Percentiles rank a stretch among this genome's conserved stretches.
Evolutionary conservation across 306 rosid species (phyloP).

Genomic region (Vigna radiata): DNA sequence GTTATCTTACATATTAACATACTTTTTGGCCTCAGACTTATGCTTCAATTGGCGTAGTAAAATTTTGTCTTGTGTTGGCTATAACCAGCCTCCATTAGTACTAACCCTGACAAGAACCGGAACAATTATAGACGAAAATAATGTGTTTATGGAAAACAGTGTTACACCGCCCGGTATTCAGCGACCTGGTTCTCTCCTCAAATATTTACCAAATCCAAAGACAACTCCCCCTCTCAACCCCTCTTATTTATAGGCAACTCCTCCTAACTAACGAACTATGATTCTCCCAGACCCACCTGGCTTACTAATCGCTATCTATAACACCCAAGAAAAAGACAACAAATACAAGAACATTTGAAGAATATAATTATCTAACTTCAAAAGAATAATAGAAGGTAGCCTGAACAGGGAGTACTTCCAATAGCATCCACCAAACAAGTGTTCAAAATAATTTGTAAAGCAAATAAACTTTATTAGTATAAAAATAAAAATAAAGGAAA

Average conservation of each 20-base stretch:
- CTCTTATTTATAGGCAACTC: neutral
- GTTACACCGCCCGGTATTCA: neutral
- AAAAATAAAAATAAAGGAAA: constrained; percentile 9
- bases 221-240: neutral
- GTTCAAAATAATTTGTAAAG: neutral
- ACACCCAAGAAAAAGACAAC: neutral
- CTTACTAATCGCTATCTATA: neutral
- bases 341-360: neutral
- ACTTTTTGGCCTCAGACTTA: neutral
- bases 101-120: neutral
- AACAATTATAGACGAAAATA: neutral
- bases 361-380: neutral
- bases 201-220: neutral
- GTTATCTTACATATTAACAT: constrained; percentile 13
- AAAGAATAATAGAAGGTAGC: constrained; percentile 1
- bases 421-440: constrained; percentile 16
- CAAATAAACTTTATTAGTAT: neutral
- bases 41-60: constrained; percentile 7
- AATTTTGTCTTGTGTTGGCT: neutral
- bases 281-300: neutral
- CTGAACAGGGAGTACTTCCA: neutral
- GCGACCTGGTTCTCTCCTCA: neutral
- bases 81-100: neutral
- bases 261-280: neutral
- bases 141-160: neutral